A percentile compares a stretch with the other conserved stretches of the same genome.
These are phyloP conservation scores for Dalbergia oliveri DNA, from an alignment of 306 rosid species.

Conservation along the genomic window DNA sequence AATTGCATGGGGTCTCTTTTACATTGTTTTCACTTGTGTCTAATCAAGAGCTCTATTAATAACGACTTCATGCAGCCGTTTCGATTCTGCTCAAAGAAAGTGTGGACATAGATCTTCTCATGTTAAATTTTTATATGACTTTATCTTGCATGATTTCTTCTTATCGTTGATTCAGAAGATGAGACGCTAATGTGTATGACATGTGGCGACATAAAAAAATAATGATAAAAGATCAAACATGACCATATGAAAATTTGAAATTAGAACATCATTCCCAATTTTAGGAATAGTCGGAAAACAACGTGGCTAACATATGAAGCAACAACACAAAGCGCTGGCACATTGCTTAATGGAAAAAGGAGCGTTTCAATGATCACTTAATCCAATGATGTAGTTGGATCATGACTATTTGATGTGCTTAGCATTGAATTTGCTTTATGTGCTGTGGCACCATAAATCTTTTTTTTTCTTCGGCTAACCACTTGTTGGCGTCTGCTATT, in stretches of 20 bases:
- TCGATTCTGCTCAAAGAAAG: not conserved
- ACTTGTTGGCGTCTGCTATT: not conserved
- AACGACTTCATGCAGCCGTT: not conserved
- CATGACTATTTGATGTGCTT: not conserved
- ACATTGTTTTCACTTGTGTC: not conserved
- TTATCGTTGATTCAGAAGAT: too few species aligned
- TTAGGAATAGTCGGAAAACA: not conserved
- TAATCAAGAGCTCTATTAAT: not conserved
- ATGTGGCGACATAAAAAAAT: too few species aligned
- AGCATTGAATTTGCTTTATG: not conserved
- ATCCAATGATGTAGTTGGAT: not conserved
- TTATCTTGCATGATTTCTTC: too few species aligned
- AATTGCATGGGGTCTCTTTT: not conserved
- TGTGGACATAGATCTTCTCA: not conserved
- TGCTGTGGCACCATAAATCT: not conserved
- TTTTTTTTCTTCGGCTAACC: not conserved
- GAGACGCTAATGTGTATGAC: too few species aligned
- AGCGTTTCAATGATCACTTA: not conserved
- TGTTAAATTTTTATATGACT: too few species aligned
- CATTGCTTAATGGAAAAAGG: not conserved
- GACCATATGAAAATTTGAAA: too few species aligned
- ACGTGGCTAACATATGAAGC: slow-evolving; percentile 21
- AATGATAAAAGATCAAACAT: too few species aligned
- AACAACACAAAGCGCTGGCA: not conserved
- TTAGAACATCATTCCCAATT: too few species aligned